Percentiles rank a stretch among this genome's conserved stretches.
These are phyloP conservation scores for Pichia paraexigua DNA, from an alignment of 805 yeast genomes.

Conservation along the genomic window DNA sequence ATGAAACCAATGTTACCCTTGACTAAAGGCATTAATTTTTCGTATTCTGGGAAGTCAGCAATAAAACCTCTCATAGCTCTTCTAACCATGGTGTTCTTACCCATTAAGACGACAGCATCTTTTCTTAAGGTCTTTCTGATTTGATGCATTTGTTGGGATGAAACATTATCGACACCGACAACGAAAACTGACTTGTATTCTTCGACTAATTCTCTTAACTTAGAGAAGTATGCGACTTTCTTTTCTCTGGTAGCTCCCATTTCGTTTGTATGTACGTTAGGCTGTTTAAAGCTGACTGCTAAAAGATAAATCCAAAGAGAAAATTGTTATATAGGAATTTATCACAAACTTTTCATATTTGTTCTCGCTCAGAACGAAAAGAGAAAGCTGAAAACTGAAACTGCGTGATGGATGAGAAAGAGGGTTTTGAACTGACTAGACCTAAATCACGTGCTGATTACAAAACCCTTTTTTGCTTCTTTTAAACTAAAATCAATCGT, in stretches of 20 bases:
- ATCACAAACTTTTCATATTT: neutral
- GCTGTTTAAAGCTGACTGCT: slow-evolving; percentile 69
- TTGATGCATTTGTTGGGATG: slow-evolving; percentile 99
- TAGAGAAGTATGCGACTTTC: slow-evolving; percentile 90
- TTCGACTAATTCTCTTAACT: slow-evolving; percentile 90
- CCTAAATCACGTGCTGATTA: neutral
- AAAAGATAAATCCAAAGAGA: neutral
- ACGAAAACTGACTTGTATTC: slow-evolving; percentile 97
- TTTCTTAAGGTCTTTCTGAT: slow-evolving; percentile 95
- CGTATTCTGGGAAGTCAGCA: slow-evolving; percentile 90
- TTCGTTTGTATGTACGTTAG: slow-evolving; percentile 79
- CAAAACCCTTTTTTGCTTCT: neutral
- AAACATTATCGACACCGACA: slow-evolving; percentile 99
- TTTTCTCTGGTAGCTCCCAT: slow-evolving; percentile 99
- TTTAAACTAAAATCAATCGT: neutral
- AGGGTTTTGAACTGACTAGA: neutral
- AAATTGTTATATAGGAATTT: neutral
- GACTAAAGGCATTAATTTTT: slow-evolving; percentile 89
- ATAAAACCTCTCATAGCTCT: slow-evolving; percentile 98
- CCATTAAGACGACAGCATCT: slow-evolving; percentile 94
- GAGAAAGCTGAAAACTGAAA: no score
- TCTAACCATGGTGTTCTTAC: slow-evolving; percentile 99
- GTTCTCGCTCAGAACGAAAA: neutral
- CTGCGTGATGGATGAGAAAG: neutral
- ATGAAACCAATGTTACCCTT: slow-evolving; percentile 99